Percentiles rank a stretch among this genome's conserved stretches.
phyloP scores from a whole-genome alignment of 306 rosid genomes.

The Morella rubra region DNA sequence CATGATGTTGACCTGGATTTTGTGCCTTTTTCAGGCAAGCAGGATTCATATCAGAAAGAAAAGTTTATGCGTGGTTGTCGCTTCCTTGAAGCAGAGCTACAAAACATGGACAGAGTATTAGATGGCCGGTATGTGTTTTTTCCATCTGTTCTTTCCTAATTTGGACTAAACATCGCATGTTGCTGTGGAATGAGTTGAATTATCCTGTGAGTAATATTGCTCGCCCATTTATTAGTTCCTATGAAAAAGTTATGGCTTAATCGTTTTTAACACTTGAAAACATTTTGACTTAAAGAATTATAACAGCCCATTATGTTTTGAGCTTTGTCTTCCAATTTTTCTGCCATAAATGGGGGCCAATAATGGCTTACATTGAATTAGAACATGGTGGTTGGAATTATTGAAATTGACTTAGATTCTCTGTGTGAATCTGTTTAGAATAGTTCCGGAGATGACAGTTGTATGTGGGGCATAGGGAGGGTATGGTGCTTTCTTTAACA shows the following conservation, averaged over 20 bases:
- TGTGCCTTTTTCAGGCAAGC: slow-evolving; percentile 52
- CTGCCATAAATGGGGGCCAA: slow-evolving; percentile 23
- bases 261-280: neutral
- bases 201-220: neutral
- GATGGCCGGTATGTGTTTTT: slow-evolving; percentile 77
- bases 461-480: slow-evolving; percentile 42
- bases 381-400: slow-evolving; percentile 29
- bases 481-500: slow-evolving; percentile 20
- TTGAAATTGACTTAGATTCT: slow-evolving; percentile 35
- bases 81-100: slow-evolving; percentile 93
- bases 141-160: neutral
- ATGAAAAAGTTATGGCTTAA: neutral
- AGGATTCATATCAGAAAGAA: slow-evolving; percentile 83
- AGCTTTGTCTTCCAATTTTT: slow-evolving; percentile 18
- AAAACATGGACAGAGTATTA: slow-evolving; percentile 81
- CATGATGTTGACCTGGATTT: slow-evolving; percentile 21
- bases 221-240: neutral
- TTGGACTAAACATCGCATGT: neutral
- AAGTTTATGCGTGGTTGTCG: slow-evolving; percentile 93
- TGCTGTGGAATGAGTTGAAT: neutral
- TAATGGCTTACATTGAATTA: slow-evolving; percentile 27
- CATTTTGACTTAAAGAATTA: neutral
- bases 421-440: slow-evolving; percentile 24
- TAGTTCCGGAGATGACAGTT: slow-evolving; percentile 34
- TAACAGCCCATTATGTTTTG: neutral